Evolutionary conservation across 768 basidiomycete genomes (phyloP).

Genomic region (Russula ochroleuca): DNA sequence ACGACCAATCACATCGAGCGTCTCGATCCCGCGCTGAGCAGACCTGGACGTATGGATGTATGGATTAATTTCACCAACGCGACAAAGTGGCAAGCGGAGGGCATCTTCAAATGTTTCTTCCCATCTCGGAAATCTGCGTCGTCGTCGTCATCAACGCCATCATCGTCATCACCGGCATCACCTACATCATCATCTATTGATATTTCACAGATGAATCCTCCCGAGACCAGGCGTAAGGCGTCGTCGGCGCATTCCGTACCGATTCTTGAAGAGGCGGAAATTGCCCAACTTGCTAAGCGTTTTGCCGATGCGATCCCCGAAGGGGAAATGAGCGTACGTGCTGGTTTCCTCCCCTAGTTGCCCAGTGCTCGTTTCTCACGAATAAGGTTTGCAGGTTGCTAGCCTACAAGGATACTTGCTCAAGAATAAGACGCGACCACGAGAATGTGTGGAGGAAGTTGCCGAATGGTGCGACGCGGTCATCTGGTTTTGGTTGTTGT

Average conservation of each 20-base stretch:
- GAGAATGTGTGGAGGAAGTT: conserved; percentile 78
- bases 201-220: conserved; percentile 59
- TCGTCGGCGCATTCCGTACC: conserved; percentile 51
- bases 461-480: conserved; percentile 52
- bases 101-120: conserved; percentile 94
- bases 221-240: conserved; percentile 64
- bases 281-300: conserved; percentile 70
- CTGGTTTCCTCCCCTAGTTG: neutral
- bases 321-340: conserved; percentile 76
- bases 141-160: neutral
- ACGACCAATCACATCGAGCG: conserved; percentile 94
- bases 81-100: conserved; percentile 89
- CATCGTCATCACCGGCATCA: neutral
- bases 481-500: neutral
- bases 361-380: conserved; percentile 12
- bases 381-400: conserved; percentile 53
- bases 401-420: conserved; percentile 80
- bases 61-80: conserved; percentile 91
- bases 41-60: conserved; percentile 88
- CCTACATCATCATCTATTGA: conserved; percentile 34
- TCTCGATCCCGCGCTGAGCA: conserved; percentile 81
- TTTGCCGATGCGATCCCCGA: conserved; percentile 84
- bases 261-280: conserved; percentile 68
- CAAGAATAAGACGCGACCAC: conserved; percentile 87
- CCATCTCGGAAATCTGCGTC: conserved; percentile 49